These are phyloP conservation scores for Meira miltonrushii DNA, from an alignment of 1,284 basidiomycete genomes.

Conservation along the genomic window DNA sequence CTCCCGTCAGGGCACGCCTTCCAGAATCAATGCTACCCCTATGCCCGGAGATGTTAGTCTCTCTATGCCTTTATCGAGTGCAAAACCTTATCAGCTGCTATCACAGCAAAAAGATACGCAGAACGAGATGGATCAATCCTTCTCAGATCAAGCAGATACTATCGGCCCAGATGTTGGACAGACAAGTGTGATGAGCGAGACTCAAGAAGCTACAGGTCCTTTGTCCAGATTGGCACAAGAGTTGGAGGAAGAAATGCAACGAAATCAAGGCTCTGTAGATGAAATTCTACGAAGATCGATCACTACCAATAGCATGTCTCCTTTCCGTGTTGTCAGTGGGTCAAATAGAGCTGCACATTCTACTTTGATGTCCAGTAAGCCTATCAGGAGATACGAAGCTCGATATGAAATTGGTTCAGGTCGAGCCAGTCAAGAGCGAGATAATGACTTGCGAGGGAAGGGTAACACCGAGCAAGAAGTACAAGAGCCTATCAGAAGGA, in stretches of 20 bases:
- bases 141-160: no score
- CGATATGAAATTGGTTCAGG: neutral
- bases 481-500: neutral
- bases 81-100: no score
- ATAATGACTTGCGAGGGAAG: neutral
- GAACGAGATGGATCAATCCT: no score
- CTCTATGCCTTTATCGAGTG: no score
- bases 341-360: neutral
- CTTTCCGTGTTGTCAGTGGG: neutral
- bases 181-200: no score
- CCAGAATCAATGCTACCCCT: no score
- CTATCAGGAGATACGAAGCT: neutral
- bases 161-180: no score
- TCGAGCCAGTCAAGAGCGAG: neutral
- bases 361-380: neutral
- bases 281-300: neutral
- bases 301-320: no score
- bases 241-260: constrained; percentile 1
- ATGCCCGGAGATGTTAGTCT: no score
- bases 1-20: no score
- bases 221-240: constrained; percentile 1
- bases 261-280: constrained; percentile 2
- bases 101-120: no score
- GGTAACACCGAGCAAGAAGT: neutral
- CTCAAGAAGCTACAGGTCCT: neutral